Conservation (phyloP, 1,284 basidiomycete genomes). For the Pholiota adiposa region DNA sequence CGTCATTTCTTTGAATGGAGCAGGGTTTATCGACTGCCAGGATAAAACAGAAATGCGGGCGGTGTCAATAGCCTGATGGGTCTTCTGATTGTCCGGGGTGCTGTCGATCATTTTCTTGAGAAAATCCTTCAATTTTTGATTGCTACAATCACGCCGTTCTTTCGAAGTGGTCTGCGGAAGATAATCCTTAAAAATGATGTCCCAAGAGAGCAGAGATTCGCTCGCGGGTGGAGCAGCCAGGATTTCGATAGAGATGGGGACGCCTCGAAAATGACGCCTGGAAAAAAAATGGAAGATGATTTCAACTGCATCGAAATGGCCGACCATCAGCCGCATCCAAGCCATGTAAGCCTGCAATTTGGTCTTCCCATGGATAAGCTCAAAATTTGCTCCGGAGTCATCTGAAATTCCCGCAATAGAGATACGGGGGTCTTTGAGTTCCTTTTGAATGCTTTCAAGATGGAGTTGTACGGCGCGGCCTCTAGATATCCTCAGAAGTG, state of each 20-base stretch:
- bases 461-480: slow-evolving; percentile 2
- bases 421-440: neutral
- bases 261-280: neutral
- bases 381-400: neutral
- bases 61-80: no score
- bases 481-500: neutral
- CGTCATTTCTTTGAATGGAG: no score
- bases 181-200: no score
- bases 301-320: slow-evolving; percentile 10
- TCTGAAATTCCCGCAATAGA: neutral
- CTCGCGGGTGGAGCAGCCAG: neutral
- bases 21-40: no score
- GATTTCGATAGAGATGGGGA: neutral
- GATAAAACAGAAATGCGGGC: no score
- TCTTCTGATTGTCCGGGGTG: no score
- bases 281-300: neutral
- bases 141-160: no score
- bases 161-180: no score
- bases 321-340: slow-evolving; percentile 9
- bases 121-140: no score
- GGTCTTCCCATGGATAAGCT: neutral
- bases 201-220: neutral
- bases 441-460: neutral
- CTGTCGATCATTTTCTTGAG: no score
- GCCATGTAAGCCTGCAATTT: neutral